phyloP scores from a whole-genome alignment of 352 stramenopile genomes.

The Phytophthora europaea region DNA sequence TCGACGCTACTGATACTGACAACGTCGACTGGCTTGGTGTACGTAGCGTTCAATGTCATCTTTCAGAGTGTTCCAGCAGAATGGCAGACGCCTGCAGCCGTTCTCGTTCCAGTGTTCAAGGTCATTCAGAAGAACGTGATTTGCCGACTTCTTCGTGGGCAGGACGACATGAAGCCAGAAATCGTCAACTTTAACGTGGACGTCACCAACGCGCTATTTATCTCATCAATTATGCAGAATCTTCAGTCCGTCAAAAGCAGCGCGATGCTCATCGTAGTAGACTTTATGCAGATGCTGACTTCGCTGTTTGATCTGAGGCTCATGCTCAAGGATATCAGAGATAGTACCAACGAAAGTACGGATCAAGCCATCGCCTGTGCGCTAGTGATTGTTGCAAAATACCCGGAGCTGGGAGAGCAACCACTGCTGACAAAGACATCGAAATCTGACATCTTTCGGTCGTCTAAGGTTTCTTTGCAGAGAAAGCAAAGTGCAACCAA shows the following conservation, averaged over 20 bases:
- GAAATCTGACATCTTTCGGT: constrained; percentile 17
- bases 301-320: constrained; percentile 35
- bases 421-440: background rate
- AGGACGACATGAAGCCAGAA: constrained; percentile 45
- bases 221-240: constrained; percentile 51
- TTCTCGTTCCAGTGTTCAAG: constrained; percentile 23
- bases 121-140: constrained; percentile 24
- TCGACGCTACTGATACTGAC: constrained; percentile 18
- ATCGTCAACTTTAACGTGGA: constrained; percentile 58
- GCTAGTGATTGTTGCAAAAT: constrained; percentile 8
- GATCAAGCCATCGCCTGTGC: constrained; percentile 22
- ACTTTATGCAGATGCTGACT: constrained; percentile 40
- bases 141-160: constrained; percentile 19
- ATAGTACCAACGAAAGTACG: constrained; percentile 10
- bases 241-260: constrained; percentile 35
- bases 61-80: constrained; percentile 13
- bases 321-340: constrained; percentile 23
- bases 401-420: constrained; percentile 17
- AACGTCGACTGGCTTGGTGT: constrained; percentile 1
- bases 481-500: background rate
- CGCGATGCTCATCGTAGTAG: constrained; percentile 37
- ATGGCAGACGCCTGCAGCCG: constrained; percentile 15
- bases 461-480: constrained; percentile 6
- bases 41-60: constrained; percentile 17
- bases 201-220: constrained; percentile 56